Base-by-base conservation (phyloP, 257 asterid genomes). In the Orobanche coerulescens region DNA sequence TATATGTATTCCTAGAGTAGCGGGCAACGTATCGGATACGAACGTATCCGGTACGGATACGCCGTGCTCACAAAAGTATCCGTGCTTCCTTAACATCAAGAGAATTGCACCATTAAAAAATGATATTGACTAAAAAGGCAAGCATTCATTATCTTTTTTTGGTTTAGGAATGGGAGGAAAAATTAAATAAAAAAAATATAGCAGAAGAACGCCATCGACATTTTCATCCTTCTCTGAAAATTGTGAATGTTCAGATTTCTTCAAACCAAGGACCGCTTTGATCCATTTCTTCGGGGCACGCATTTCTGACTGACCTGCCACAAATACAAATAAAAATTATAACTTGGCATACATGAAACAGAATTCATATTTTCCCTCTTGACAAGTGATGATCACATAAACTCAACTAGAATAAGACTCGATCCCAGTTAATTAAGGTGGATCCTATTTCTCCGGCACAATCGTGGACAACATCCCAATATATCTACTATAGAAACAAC, bases 241-340 rank as follows among this genome's bases (percentile, higher is more conserved):
- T 62, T 54, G 75, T 46, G 86, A 63, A 61, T 83, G 83, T 46
- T 81, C 90, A 16, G 83, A 64, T 61, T 76, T 88, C 86, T 80
- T 91, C 76, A 73, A 69, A 59, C 94, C 86, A 33, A 91, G 83
- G 70, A 84, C 62, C 4, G 87, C 64, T 69, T 76, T 85, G 69
- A 85, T 76, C 97, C 97, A 91, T 79, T 73, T 91, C 78, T 80
- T 82, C 1, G 96, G 75, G 30, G 86, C 89, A 30, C 96, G 95
- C 96, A 88, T 91, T 75, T 62, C 54, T 55, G 57, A 34, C 68
- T 18, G 24, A 74, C 75, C 94, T 81, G 81, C 64, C 66, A 47
- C 66, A 44, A 71, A 19, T 55, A 60, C 30, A 70, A 31, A 11
- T 6, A 50, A 31, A 34, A 10, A 12, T 28, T 44, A 61, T 22